Base-by-base conservation (phyloP, 257 asterid species). In the Schizonepeta tenuifolia region DNA sequence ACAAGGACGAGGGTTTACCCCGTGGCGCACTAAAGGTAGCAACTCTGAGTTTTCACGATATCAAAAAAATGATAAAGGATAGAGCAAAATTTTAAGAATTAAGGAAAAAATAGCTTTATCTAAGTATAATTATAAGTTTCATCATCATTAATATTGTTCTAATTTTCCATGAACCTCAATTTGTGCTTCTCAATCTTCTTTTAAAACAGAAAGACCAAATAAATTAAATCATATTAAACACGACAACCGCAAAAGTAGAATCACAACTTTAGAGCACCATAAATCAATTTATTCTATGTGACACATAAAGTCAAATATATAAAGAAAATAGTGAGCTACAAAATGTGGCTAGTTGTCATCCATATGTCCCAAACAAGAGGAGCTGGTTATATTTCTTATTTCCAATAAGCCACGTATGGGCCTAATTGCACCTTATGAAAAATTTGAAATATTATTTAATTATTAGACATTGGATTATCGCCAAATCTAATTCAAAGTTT, bases 341-440 rank as follows among this genome's bases (percentile, higher is more conserved):
- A 14, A 55, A 31, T 67, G 50, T 67, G 63, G 62, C 73, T 18
- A 10, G 12, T 40, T 69, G 55, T 7, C 18, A 38, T 55, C 55
- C 74, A 55, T 69, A 54, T 8, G 31, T 69, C 74, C 28, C 4
- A 38, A 54, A 69, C 13, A 15, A 55, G 24, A 14, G 51, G 17
- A 67, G 17, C 11, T 33, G 8, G 0, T 6, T 50, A 22, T 55
- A 18, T 54, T 55, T 69, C 7, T 46, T 22, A 17, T 14, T 22
- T 54, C 36, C 21, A 56, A 22, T 40, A 6, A 6, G 72, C 72
- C 72, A 67, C 60, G 61, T 49, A 49, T 49, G 1, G 1, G 33
- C n/a, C 10, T 46, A 51, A 68, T 53, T 38, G 15, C 13, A 55
- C 44, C 2, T 22, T 22, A 40, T 54, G 63, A 18, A 38, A 4